These are phyloP conservation scores for Lentinula edodes DNA, from an alignment of 768 basidiomycete genomes.

Conservation along the genomic window DNA sequence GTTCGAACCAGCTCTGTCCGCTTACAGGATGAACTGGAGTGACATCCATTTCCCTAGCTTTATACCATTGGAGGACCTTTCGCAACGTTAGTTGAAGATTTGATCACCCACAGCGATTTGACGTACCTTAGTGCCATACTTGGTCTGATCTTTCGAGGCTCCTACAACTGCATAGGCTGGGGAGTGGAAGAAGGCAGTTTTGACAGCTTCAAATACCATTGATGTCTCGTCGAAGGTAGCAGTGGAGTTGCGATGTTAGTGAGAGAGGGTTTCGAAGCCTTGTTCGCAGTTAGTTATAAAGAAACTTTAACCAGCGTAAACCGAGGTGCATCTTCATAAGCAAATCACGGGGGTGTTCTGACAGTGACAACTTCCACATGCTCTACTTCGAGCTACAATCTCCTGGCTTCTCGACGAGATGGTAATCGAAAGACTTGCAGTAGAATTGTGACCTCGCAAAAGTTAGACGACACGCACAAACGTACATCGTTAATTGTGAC, in stretches of 20 bases:
- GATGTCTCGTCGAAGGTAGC: slow-evolving; percentile 3
- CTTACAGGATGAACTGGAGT: slow-evolving; percentile 74
- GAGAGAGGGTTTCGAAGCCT: background rate
- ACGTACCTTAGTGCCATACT: slow-evolving; percentile 64
- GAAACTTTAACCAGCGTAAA: background rate
- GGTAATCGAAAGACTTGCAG: background rate
- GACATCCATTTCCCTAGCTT: slow-evolving; percentile 48
- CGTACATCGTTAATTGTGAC: background rate
- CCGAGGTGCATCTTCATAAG: slow-evolving; percentile 2
- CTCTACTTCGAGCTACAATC: background rate
- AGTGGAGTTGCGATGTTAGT: background rate
- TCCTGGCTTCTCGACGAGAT: background rate
- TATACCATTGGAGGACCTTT: slow-evolving; percentile 78
- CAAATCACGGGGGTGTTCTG: slow-evolving; percentile 3
- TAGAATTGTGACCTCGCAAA: background rate
- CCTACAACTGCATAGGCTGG: slow-evolving; percentile 75
- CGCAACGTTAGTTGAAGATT: background rate
- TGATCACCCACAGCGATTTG: slow-evolving; percentile 1
- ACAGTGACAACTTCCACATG: background rate
- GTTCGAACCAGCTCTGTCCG: background rate
- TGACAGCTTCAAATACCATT: slow-evolving; percentile 22
- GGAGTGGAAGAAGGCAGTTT: slow-evolving; percentile 59
- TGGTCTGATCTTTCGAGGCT: slow-evolving; percentile 72
- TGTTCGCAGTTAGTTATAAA: background rate
- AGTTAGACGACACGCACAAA: background rate